phyloP scores from a whole-genome alignment of 2,329 filamentous ascomycete species.

The Coccinonectria pachysandricola region DNA sequence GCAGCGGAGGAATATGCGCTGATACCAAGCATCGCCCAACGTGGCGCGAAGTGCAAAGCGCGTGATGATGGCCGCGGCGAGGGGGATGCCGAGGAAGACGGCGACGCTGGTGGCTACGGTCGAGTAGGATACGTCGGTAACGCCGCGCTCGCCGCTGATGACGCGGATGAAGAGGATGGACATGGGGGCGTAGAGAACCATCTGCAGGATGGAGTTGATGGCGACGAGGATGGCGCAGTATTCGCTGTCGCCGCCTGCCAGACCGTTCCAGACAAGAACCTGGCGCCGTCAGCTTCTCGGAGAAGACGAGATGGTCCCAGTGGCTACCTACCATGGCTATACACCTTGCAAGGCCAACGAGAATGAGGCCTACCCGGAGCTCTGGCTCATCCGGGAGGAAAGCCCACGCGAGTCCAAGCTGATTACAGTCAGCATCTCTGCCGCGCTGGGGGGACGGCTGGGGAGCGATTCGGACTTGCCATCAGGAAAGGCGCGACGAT shows the following conservation, averaged over 20 bases:
- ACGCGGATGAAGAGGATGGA: slow-evolving; percentile 60
- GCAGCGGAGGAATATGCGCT: slow-evolving; percentile 58
- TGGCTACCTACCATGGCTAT: slow-evolving; percentile 76
- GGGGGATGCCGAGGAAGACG: slow-evolving; percentile 75
- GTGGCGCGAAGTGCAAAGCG: slow-evolving; percentile 49
- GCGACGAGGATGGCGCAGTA: slow-evolving; percentile 78
- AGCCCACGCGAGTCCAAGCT: slow-evolving; percentile 59
- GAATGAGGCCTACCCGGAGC: slow-evolving; percentile 58
- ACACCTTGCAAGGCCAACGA: slow-evolving; percentile 76
- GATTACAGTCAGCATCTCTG: slow-evolving; percentile 4
- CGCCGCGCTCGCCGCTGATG: slow-evolving; percentile 41
- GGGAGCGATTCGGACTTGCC: slow-evolving; percentile 37
- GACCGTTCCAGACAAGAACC: slow-evolving; percentile 57
- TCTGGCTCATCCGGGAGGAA: slow-evolving; percentile 49
- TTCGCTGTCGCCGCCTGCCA: slow-evolving; percentile 64
- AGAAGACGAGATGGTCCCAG: no score
- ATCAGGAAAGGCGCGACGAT: slow-evolving; percentile 73
- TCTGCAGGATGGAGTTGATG: slow-evolving; percentile 65
- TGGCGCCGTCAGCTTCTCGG: no score
- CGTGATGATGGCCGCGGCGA: slow-evolving; percentile 70
- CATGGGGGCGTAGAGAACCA: slow-evolving; percentile 61
- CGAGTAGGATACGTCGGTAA: slow-evolving; percentile 42
- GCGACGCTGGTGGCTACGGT: slow-evolving; percentile 70
- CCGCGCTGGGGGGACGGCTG: no score
- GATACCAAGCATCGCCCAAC: slow-evolving; percentile 51